Evolutionary conservation across 2,329 filamentous ascomycete species (phyloP).

Genomic region (Hortaea werneckii): DNA sequence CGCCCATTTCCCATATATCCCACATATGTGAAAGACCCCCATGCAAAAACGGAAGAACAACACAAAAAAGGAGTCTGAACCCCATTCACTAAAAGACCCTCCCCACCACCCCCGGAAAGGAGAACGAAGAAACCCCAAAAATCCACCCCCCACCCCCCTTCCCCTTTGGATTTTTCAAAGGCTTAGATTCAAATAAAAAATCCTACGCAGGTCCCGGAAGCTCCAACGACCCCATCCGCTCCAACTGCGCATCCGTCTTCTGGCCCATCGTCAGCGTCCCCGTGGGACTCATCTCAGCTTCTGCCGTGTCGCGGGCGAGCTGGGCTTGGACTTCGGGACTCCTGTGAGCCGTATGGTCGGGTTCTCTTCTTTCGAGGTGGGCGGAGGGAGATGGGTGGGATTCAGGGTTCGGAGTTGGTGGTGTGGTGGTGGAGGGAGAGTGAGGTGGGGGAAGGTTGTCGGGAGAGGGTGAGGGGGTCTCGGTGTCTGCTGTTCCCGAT

Average conservation of each 20-base stretch:
- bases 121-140: too few species aligned
- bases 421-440: too few species aligned
- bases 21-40: too few species aligned
- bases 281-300: not conserved
- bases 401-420: not conserved
- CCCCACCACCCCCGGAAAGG: too few species aligned
- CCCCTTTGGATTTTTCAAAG: too few species aligned
- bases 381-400: not conserved
- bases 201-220: not conserved
- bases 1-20: too few species aligned
- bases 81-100: too few species aligned
- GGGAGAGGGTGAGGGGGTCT: not conserved
- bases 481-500: not conserved
- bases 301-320: not conserved
- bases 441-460: too few species aligned
- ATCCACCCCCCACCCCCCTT: too few species aligned
- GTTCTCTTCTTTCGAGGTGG: not conserved
- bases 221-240: not conserved
- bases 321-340: not conserved
- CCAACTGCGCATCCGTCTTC: constrained; percentile 3
- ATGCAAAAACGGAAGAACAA: too few species aligned
- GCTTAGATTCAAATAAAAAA: too few species aligned
- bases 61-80: too few species aligned
- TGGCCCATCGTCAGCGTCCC: constrained; percentile 3
- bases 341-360: constrained; percentile 2